Conservation (phyloP, 805 yeast species). For the Candida morakotiae region DNA sequence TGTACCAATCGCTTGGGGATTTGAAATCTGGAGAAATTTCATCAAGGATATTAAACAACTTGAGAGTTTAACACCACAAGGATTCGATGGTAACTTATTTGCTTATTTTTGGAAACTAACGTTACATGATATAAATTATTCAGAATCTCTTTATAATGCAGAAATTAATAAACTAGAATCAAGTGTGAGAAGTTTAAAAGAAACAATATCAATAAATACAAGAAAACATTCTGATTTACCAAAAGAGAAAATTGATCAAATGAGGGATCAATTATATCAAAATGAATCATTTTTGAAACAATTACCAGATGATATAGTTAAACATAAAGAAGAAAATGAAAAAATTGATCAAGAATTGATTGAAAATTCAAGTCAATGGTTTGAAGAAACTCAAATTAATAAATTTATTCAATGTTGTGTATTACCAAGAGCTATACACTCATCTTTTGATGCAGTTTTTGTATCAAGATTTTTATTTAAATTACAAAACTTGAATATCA, state of each 20-base stretch:
- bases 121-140: slow-evolving; percentile 64
- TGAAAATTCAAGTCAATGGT: slow-evolving; percentile 36
- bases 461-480: slow-evolving; percentile 57
- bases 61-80: slow-evolving; percentile 10
- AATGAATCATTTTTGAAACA: slow-evolving; percentile 20
- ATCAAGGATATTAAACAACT: slow-evolving; percentile 21
- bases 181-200: slow-evolving; percentile 29
- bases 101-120: slow-evolving; percentile 70
- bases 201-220: slow-evolving; percentile 25
- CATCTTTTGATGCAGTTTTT: slow-evolving; percentile 79
- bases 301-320: slow-evolving; percentile 37
- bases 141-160: slow-evolving; percentile 44
- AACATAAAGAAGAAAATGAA: slow-evolving; percentile 41
- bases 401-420: slow-evolving; percentile 60
- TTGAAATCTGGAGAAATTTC: slow-evolving; percentile 69
- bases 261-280: slow-evolving; percentile 18
- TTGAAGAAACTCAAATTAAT: slow-evolving; percentile 18
- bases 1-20: slow-evolving; percentile 60
- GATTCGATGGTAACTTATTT: slow-evolving; percentile 31
- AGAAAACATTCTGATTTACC: slow-evolving; percentile 22
- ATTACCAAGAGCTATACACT: slow-evolving; percentile 71
- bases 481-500: slow-evolving; percentile 35
- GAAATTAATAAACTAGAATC: slow-evolving; percentile 40
- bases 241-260: slow-evolving; percentile 18
- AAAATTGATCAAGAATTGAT: slow-evolving; percentile 22